phyloP scores from a whole-genome alignment of 768 basidiomycete genomes.

The Butyriboletus loyo region DNA sequence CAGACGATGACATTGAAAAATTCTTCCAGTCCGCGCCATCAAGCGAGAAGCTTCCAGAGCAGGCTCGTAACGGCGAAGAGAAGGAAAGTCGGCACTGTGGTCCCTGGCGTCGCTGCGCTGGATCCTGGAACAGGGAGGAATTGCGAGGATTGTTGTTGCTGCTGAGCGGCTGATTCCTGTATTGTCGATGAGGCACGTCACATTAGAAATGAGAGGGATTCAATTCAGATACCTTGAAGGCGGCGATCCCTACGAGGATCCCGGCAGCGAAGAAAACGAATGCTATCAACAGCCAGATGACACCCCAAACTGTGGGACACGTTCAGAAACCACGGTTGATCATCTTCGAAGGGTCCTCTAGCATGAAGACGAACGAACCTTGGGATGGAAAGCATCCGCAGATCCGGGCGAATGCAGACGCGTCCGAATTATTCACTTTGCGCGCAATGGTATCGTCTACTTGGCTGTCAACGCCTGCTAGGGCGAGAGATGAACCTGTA shows the following conservation, averaged over 20 bases:
- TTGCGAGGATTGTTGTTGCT: slow-evolving; percentile 46
- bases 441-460: slow-evolving; percentile 80
- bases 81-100: slow-evolving; percentile 23
- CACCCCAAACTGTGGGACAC: slow-evolving; percentile 67
- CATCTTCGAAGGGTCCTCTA: background rate
- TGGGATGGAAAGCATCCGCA: slow-evolving; percentile 85
- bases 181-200: background rate
- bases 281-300: slow-evolving; percentile 80
- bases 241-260: slow-evolving; percentile 71
- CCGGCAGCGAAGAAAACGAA: slow-evolving; percentile 73
- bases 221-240: slow-evolving; percentile 65
- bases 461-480: background rate
- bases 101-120: slow-evolving; percentile 32
- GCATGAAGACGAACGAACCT: slow-evolving; percentile 48
- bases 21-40: background rate
- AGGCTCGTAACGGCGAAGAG: slow-evolving; percentile 21
- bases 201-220: background rate
- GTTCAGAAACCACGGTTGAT: slow-evolving; percentile 1
- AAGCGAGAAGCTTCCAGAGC: slow-evolving; percentile 25
- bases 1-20: background rate
- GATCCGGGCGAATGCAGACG: slow-evolving; percentile 77
- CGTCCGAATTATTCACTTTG: slow-evolving; percentile 86
- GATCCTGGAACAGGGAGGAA: slow-evolving; percentile 64
- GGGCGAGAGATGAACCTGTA: background rate
- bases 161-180: slow-evolving; percentile 60